phyloP scores from a whole-genome alignment of 2,329 filamentous ascomycete species.

The Ophiocordyceps camponoti-leonardi region DNA sequence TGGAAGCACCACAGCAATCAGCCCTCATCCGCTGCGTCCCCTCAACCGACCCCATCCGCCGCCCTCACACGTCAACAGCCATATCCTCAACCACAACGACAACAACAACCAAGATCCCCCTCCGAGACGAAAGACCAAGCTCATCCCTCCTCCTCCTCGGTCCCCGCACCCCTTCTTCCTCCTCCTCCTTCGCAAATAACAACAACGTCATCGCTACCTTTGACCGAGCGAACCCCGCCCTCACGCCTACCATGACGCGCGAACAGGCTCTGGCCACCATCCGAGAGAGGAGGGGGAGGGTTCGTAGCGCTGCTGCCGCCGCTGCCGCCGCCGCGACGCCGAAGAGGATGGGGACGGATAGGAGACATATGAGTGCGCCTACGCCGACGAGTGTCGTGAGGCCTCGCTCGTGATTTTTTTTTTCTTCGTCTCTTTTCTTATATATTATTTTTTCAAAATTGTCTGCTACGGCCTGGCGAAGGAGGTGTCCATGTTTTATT shows the following conservation, averaged over 20 bases:
- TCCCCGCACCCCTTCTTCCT: conserved; percentile 25
- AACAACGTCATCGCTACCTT: conserved; percentile 22
- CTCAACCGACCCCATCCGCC: not conserved
- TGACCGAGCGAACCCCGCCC: conserved; percentile 19
- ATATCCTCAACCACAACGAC: not conserved
- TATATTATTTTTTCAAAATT: no score
- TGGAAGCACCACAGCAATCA: conserved; percentile 31
- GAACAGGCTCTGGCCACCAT: conserved; percentile 65
- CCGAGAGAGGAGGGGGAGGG: conserved; percentile 51
- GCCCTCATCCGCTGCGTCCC: conserved; percentile 7
- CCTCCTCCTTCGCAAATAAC: conserved; percentile 28
- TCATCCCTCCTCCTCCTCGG: conserved; percentile 24
- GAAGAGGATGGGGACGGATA: conserved; percentile 27
- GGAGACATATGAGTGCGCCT: conserved; percentile 32
- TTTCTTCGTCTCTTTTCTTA: no score
- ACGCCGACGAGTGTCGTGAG: conserved; percentile 5
- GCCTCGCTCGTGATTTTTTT: no score
- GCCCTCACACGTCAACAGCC: not conserved
- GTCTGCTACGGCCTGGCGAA: no score
- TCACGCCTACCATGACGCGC: conserved; percentile 50
- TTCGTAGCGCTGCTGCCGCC: conserved; percentile 49
- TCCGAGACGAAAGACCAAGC: conserved; percentile 11
- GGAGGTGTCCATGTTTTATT: no score
- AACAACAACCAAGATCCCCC: not conserved
- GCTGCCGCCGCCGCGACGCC: conserved; percentile 39